A percentile compares a stretch with the other conserved stretches of the same genome.
Evolutionary conservation across 1,284 basidiomycete species (phyloP).

Genomic region (Gomphus sp.): DNA sequence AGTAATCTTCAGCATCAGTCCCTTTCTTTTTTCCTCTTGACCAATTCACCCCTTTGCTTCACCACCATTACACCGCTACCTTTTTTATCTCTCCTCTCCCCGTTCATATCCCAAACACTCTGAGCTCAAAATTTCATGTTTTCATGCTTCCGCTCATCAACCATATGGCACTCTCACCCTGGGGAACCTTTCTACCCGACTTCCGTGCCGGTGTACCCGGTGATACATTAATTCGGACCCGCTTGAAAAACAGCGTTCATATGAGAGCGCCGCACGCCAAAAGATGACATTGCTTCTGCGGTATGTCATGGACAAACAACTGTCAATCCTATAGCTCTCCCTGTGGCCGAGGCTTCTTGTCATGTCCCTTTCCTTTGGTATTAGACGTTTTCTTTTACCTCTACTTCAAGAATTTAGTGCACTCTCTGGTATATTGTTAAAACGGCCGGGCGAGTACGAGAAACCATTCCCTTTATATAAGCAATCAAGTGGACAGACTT

Average conservation of each 20-base stretch:
- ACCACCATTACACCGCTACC: background rate
- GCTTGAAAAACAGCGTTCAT: background rate
- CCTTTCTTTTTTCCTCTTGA: background rate
- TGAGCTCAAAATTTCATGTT: background rate
- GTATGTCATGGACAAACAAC: conserved; percentile 5
- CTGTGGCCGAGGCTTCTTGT: background rate
- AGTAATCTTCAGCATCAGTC: conserved; percentile 53
- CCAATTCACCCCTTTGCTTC: background rate
- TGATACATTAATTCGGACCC: no score
- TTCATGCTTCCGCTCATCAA: no score
- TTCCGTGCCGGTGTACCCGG: no score
- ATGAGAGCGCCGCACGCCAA: conserved; percentile 6
- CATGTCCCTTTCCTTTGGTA: no score
- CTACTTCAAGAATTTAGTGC: no score
- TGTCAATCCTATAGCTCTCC: conserved; percentile 1
- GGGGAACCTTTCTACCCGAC: no score
- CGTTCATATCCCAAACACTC: background rate
- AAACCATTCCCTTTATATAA: no score
- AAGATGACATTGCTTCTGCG: conserved; percentile 5
- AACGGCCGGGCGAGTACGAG: no score
- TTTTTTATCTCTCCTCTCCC: background rate
- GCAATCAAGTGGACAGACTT: no score
- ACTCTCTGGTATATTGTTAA: no score
- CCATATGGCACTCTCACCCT: no score
- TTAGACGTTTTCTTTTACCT: no score